Evolutionary conservation across 2,329 filamentous ascomycete genomes (phyloP), one percentile per base, ranked within the genome.

Genomic region (Microsporum ferrugineum): DNA sequence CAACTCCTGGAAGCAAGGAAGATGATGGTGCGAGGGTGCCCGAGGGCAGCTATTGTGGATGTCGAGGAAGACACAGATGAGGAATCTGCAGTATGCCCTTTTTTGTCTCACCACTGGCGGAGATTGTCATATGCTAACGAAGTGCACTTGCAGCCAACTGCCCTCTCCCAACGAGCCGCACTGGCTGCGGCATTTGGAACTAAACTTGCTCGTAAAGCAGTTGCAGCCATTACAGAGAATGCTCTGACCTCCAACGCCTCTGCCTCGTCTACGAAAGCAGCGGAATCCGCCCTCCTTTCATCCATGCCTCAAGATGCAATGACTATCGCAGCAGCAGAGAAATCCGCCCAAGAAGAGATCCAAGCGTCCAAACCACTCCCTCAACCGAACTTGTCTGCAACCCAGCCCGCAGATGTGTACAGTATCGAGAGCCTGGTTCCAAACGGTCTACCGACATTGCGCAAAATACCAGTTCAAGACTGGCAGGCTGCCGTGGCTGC

Each of bases 1-100:
- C 76, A 83, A 64, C 70, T 87, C 53, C 73, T 81, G 7, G 71
- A 82, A 70, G 79, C 78, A 27, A 80, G 80, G 61, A 78, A 80
- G 67, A 71, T 85, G 59, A 80, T 77, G 3, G 73, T 86, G n/a
- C 77, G 82, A 56, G 79, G 78, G 61, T 78, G 69, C 51, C 66
- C 78, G 29, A 70, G 75, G 53, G 71, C 68, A 58, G 63, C 66
- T 1, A 68, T 67, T 55, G 55, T 62, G 17, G 66, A 64, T 29
- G 65, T 67, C 4, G 69, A 71, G 2, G 69, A 71, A 2, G 69
- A 68, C 57, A 66, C 70, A 17, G 65, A 68, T 14, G 65, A 66
- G 27, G 63, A 66, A 10, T 61, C 23, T 29, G 27, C 34, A 10
- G 65, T 63, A 41, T 58, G 53, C 49, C 17, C 17, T n/a, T 53